phyloP scores from a whole-genome alignment of 805 yeast genomes.

The Monosporozyma servazzii region DNA sequence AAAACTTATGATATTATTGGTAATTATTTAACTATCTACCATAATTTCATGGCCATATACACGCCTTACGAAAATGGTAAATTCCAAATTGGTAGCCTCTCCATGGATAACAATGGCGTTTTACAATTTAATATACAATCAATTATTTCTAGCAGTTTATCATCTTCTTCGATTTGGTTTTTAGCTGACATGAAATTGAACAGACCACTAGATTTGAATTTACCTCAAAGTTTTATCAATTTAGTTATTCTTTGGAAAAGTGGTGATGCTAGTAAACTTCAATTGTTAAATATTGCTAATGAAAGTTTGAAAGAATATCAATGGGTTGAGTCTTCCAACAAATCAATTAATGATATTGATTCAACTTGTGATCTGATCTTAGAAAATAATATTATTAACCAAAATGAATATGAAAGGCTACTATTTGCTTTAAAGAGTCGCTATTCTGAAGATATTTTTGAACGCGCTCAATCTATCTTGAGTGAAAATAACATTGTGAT shows the following conservation, averaged over 20 bases:
- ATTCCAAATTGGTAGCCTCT: conserved; percentile 34
- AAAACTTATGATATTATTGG: conserved; percentile 23
- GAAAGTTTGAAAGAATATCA: conserved; percentile 17
- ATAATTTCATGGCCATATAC: conserved; percentile 29
- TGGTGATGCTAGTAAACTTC: conserved; percentile 44
- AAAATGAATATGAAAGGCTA: conserved; percentile 27
- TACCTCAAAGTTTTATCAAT: conserved; percentile 20
- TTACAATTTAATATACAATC: conserved; percentile 8
- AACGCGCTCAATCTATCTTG: conserved; percentile 33
- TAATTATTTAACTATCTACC: conserved; percentile 30
- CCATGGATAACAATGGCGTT: conserved; percentile 10
- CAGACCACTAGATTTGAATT: conserved; percentile 17
- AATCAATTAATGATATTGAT: conserved; percentile 25
- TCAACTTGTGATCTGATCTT: conserved; percentile 36
- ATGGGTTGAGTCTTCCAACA: conserved; percentile 24
- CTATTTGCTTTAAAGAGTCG: conserved; percentile 41
- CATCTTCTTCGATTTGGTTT: conserved; percentile 27
- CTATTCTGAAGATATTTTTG: conserved; percentile 45
- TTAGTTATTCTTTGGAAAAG: conserved; percentile 53
- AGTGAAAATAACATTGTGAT: conserved; percentile 18
- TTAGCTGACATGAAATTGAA: conserved; percentile 22
- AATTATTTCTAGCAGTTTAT: conserved; percentile 18
- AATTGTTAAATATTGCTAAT: conserved; percentile 26
- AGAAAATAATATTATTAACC: conserved; percentile 34
- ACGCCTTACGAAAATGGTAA: conserved; percentile 38